A percentile compares a stretch with the other conserved stretches of the same genome.
Evolutionary conservation across 2,329 filamentous ascomycete genomes (phyloP).

Genomic region (Colletotrichum caudatum): DNA sequence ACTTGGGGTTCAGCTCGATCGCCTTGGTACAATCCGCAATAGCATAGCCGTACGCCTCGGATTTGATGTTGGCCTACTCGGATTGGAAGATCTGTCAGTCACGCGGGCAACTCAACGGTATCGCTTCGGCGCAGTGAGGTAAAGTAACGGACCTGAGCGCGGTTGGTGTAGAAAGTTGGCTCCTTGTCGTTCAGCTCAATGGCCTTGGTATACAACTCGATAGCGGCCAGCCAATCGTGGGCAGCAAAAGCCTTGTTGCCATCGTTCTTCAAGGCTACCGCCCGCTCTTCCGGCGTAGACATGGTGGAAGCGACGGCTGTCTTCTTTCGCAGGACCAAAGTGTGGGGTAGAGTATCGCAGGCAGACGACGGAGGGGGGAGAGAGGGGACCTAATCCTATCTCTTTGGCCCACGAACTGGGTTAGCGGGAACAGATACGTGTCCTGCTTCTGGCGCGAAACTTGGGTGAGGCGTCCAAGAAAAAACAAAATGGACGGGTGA

Average conservation of each 20-base stretch:
- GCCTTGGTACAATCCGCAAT: slow-evolving; percentile 92
- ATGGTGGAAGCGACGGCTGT: slow-evolving; percentile 47
- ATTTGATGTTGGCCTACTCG: slow-evolving; percentile 87
- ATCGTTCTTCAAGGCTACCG: slow-evolving; percentile 87
- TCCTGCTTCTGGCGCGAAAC: background rate
- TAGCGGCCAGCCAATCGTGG: slow-evolving; percentile 86
- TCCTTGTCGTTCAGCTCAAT: slow-evolving; percentile 87
- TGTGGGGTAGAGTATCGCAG: slow-evolving; percentile 32
- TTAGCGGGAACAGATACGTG: slow-evolving; percentile 15
- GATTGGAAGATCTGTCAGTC: slow-evolving; percentile 55
- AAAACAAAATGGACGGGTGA: slow-evolving; percentile 1
- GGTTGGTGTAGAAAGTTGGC: slow-evolving; percentile 92
- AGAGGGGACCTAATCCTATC: slow-evolving; percentile 4
- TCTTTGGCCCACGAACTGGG: slow-evolving; percentile 26
- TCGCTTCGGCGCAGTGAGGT: slow-evolving; percentile 21
- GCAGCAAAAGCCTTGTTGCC: slow-evolving; percentile 93
- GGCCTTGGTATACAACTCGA: slow-evolving; percentile 87
- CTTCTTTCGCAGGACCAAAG: slow-evolving; percentile 24
- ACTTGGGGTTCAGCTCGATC: slow-evolving; percentile 86
- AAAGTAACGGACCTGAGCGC: slow-evolving; percentile 78
- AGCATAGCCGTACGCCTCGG: slow-evolving; percentile 94
- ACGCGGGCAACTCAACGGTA: slow-evolving; percentile 52
- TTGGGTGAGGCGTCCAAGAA: background rate
- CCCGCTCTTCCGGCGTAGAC: slow-evolving; percentile 70
- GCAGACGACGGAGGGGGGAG: slow-evolving; percentile 8